Evolutionary conservation across 257 asterid genomes (phyloP).

Genomic region (Vinca minor): DNA sequence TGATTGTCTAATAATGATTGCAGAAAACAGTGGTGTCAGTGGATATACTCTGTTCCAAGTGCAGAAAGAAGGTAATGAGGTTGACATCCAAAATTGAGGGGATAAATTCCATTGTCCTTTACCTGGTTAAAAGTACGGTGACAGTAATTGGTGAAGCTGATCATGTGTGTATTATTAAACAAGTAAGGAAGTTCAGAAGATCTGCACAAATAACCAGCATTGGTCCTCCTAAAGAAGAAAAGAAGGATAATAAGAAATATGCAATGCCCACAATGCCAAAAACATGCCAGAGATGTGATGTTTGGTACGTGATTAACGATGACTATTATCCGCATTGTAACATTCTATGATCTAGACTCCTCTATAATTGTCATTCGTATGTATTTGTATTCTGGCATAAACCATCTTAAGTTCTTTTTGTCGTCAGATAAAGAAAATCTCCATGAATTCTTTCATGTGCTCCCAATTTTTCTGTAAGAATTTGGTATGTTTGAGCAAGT

Average conservation of each 20-base stretch:
- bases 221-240: slow-evolving; percentile 19
- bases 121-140: slow-evolving; percentile 23
- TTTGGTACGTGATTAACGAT: slow-evolving; percentile 20
- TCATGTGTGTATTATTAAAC: slow-evolving; percentile 26
- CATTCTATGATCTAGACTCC: slow-evolving; percentile 15
- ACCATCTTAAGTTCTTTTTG: neutral
- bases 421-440: no score
- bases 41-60: slow-evolving; percentile 29
- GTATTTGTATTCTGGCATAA: neutral
- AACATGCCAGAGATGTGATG: slow-evolving; percentile 24
- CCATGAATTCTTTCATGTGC: no score
- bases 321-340: slow-evolving; percentile 17
- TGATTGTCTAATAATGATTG: slow-evolving; percentile 5
- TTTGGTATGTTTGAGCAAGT: neutral
- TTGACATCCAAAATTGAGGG: slow-evolving; percentile 25
- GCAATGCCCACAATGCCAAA: slow-evolving; percentile 16
- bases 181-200: slow-evolving; percentile 25
- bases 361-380: neutral
- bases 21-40: slow-evolving; percentile 35
- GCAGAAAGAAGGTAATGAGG: slow-evolving; percentile 24
- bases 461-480: no score
- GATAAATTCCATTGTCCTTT: slow-evolving; percentile 23
- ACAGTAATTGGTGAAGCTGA: slow-evolving; percentile 32
- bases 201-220: slow-evolving; percentile 6
- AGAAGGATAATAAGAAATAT: slow-evolving; percentile 25